Evolutionary conservation across 2,329 filamentous ascomycete species (phyloP), one percentile per base, ranked within the genome.

Genomic region (Diaporthe sp.): DNA sequence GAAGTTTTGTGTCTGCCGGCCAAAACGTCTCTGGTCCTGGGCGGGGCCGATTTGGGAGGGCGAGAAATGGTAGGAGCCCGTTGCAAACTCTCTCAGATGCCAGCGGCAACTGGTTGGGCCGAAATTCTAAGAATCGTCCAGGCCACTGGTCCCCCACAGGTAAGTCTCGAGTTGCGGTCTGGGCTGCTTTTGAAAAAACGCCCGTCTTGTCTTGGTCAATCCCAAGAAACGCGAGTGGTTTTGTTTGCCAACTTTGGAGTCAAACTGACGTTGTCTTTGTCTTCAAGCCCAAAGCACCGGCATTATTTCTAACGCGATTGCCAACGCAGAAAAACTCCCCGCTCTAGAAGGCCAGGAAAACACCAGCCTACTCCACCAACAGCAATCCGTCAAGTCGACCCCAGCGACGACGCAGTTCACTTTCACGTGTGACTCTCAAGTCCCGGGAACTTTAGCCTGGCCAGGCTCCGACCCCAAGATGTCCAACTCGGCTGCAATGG

Each of bases 371-470:
- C 85, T 97, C 67, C 92, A 95, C 74, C 93, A 77, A 49, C 76
- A 73, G 57, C 86, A 89, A 25, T 84, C 88, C 8, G 87, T 88
- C 75, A 93, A 91, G 80, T 82, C 90, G 5, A 92, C 89, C 49
- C 92, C 94, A 6, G 91, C 93, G 8, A 95, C 95, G 74, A 94
- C 94, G 0, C 95, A 98, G 80, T 99, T 99, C 83, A 99, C 97
- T 13, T 99, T 99, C 82, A 98, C 95, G 17, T 98, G 95, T 84
- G 94, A 97, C 80, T 96, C 96, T 1, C 95, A 97, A 82, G 95
- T 95, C 51, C 93, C 94, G 1, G 95, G 93, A 75, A 92, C 93
- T 74, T 90, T 95, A 82, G 92, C 92, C 70, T 95, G 94, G 92
- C 94, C 94, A 58, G 91, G 92, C 81, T 84, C 85, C 77, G 85